These are phyloP conservation scores for Candida awuae DNA, from an alignment of 805 yeast species.

Conservation along the genomic window DNA sequence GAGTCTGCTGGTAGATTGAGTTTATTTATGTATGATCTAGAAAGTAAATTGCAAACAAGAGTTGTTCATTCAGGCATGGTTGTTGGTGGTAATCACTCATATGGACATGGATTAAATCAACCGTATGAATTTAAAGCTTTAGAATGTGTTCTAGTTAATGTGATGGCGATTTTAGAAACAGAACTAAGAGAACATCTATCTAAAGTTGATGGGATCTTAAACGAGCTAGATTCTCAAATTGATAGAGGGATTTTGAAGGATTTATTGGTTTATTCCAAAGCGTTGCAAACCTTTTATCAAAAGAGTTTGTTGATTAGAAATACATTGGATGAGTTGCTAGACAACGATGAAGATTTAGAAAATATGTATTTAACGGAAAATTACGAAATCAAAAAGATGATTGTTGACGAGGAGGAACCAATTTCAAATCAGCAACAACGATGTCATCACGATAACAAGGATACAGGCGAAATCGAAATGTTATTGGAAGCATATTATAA, in stretches of 20 bases:
- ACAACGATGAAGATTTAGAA: conserved; percentile 77
- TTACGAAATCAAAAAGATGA: conserved; percentile 13
- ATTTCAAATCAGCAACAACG: neutral
- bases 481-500: conserved; percentile 81
- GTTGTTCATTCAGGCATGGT: conserved; percentile 22
- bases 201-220: conserved; percentile 54
- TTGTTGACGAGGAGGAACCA: neutral
- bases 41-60: conserved; percentile 50
- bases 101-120: conserved; percentile 25
- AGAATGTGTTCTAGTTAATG: conserved; percentile 75
- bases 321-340: conserved; percentile 75
- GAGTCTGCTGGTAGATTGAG: conserved; percentile 67
- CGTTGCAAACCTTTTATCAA: conserved; percentile 65
- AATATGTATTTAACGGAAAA: conserved; percentile 64
- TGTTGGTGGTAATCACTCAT: conserved; percentile 7
- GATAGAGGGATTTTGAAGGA: conserved; percentile 70
- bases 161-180: conserved; percentile 69
- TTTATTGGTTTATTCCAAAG: conserved; percentile 63
- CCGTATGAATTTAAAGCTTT: conserved; percentile 74
- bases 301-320: conserved; percentile 67
- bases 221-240: conserved; percentile 70
- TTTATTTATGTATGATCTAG: conserved; percentile 76
- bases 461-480: conserved; percentile 72
- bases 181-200: conserved; percentile 56
- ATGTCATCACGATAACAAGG: conserved; percentile 1